Conservation (phyloP, 139 green algal genomes). For the Picochlorum sp. region DNA sequence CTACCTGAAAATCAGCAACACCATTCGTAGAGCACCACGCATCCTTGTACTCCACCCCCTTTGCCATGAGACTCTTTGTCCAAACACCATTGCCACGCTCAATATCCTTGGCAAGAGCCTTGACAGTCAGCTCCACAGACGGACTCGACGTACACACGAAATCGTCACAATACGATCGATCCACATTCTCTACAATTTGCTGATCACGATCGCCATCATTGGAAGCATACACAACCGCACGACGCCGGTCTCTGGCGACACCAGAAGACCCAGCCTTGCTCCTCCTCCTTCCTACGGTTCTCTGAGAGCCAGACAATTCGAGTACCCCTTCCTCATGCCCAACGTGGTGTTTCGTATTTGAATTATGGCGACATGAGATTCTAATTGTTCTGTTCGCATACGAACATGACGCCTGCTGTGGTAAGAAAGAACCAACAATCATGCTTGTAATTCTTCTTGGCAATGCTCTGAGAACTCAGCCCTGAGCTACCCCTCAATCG, state of each 20-base stretch:
- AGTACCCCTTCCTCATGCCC: conserved; percentile 35
- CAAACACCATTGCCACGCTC: conserved; percentile 25
- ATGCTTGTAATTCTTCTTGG: too few relatives aligned
- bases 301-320: neutral
- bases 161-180: conserved; percentile 55
- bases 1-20: conserved; percentile 15
- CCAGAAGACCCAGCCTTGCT: too few relatives aligned
- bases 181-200: conserved; percentile 6
- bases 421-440: too few relatives aligned
- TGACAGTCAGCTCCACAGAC: conserved; percentile 55
- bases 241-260: conserved; percentile 1
- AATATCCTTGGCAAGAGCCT: conserved; percentile 41
- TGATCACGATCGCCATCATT: neutral
- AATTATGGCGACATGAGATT: too few relatives aligned
- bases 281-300: too few relatives aligned
- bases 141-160: conserved; percentile 62
- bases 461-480: too few relatives aligned
- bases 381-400: too few relatives aligned
- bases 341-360: too few relatives aligned
- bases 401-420: too few relatives aligned
- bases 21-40: conserved; percentile 44
- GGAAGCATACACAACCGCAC: neutral
- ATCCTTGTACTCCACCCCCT: conserved; percentile 34
- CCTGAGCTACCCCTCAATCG: too few relatives aligned
- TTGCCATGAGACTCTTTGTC: conserved; percentile 29